Base-by-base conservation (phyloP, 2,329 filamentous ascomycete genomes). In the Pyricularia sp. region DNA sequence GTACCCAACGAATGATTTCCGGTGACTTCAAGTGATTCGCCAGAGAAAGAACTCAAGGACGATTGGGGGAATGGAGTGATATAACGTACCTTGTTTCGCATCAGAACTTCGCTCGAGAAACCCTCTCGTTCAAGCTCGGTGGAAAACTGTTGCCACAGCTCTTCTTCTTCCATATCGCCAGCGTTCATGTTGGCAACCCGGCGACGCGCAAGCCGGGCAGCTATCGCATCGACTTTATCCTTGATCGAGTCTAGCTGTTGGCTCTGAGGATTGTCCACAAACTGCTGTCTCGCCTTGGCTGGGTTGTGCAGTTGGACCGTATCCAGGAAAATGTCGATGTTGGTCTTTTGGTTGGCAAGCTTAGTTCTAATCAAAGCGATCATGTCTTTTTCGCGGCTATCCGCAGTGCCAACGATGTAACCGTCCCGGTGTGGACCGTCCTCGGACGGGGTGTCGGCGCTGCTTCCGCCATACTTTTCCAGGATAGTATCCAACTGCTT, bases 171-270 rank as follows among this genome's bases (percentile, higher is more conserved):
- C 40, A 57, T 10, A 13, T 55, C 49, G 24, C 44, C 16, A 26
- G 35, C 13, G 33, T 35, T 44, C n/a, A 24, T 31, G 9, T 28
- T 13, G 53, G 53, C 62, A 33, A 40, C 53, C n/a, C 62, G 64
- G 73, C 75, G 67, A 75, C 73, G 76, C 12, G 76, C 75, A 63
- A 87, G 76, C 12, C 78, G 77, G 12, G 76, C 72, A 3, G 85
- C 84, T 67, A 87, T 81, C 33, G 73, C 73, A 68, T 88, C 84
- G 35, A 87, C 81, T 69, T 86, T 84, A 70, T 84, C 81, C 71
- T 85, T 82, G 70, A 87, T 85, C 8, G 72, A 71, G 65, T 86
- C 81, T 40, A 85, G 73, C 28, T 78, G 74, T 22, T 75, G 72
- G 59, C 72, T 66, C 31, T 64, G 62, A 16, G 62, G 49, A 22